phyloP scores from a whole-genome alignment of 2,329 filamentous ascomycete genomes.

The Fusarium paranaense region DNA sequence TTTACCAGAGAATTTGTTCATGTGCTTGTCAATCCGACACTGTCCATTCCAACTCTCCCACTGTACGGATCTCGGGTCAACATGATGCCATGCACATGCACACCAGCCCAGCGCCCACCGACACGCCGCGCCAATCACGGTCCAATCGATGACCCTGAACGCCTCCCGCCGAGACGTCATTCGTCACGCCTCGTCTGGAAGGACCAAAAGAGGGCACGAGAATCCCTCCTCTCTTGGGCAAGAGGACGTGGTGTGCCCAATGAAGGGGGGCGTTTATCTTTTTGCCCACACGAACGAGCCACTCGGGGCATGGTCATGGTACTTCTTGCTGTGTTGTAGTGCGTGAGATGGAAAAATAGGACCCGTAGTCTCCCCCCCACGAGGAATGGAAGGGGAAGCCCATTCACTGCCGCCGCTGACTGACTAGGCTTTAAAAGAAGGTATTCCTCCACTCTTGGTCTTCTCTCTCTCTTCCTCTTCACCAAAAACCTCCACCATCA shows the following conservation, averaged over 20 bases:
- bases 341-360: slow-evolving; percentile 13
- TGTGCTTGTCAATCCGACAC: not conserved
- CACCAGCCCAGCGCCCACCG: not conserved
- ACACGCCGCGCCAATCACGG: slow-evolving; percentile 23
- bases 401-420: not conserved
- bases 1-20: not conserved
- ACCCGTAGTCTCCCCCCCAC: not conserved
- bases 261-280: not conserved
- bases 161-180: slow-evolving; percentile 30
- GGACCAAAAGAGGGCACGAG: slow-evolving; percentile 14
- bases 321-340: not conserved
- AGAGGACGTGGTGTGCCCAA: not conserved
- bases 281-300: slow-evolving; percentile 11
- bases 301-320: slow-evolving; percentile 6
- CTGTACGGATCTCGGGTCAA: slow-evolving; percentile 24
- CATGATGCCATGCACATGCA: not conserved
- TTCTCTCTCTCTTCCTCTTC: slow-evolving; percentile 13
- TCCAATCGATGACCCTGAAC: not conserved
- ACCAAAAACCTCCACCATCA: slow-evolving; percentile 2
- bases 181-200: slow-evolving; percentile 6
- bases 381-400: not conserved
- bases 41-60: not conserved
- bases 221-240: slow-evolving; percentile 27
- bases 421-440: slow-evolving; percentile 20
- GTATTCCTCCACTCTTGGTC: slow-evolving; percentile 15